These are phyloP conservation scores for Epichloe bromicola DNA, from an alignment of 2,329 filamentous ascomycete genomes.

Conservation along the genomic window DNA sequence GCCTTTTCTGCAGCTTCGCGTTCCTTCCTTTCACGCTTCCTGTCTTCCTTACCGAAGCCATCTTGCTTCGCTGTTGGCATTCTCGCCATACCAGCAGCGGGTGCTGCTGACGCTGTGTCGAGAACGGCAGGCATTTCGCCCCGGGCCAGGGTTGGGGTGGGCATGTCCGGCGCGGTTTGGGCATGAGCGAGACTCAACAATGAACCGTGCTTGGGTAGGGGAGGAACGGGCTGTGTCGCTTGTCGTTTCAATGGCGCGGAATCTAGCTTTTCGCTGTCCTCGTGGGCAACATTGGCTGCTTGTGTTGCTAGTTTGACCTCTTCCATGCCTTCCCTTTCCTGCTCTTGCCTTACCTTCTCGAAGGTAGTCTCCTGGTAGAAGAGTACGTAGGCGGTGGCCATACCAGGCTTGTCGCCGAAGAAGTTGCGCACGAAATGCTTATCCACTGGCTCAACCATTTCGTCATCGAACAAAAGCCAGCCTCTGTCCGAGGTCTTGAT, in stretches of 20 bases:
- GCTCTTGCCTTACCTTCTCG: conserved; percentile 58
- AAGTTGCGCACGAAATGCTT: conserved; percentile 95
- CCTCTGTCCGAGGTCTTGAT: conserved; percentile 95
- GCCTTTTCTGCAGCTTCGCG: conserved; percentile 43
- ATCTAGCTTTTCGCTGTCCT: conserved; percentile 33
- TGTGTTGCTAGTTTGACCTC: conserved; percentile 45
- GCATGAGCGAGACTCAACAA: conserved; percentile 53
- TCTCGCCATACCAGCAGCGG: conserved; percentile 6
- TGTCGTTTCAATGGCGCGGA: conserved; percentile 33
- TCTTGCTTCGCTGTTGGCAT: conserved; percentile 15
- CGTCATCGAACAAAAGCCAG: conserved; percentile 94
- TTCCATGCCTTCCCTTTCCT: conserved; percentile 64
- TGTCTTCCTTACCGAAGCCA: conserved; percentile 43
- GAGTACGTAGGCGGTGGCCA: conserved; percentile 90
- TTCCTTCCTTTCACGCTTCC: conserved; percentile 58
- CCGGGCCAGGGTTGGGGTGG: conserved; percentile 9
- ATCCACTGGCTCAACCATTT: conserved; percentile 96
- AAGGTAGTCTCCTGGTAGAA: conserved; percentile 90
- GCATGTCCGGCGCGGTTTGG: conserved; percentile 42
- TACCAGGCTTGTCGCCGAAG: conserved; percentile 82
- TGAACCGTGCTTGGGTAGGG: conserved; percentile 33
- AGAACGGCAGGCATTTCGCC: conserved; percentile 9
- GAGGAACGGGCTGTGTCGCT: conserved; percentile 33
- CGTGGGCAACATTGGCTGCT: conserved; percentile 41
- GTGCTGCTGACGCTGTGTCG: neutral